A percentile compares a stretch with the other conserved stretches of the same genome.
These are phyloP conservation scores for Fusarium sp. DNA, from an alignment of 2,329 filamentous ascomycete genomes.

Conservation along the genomic window DNA sequence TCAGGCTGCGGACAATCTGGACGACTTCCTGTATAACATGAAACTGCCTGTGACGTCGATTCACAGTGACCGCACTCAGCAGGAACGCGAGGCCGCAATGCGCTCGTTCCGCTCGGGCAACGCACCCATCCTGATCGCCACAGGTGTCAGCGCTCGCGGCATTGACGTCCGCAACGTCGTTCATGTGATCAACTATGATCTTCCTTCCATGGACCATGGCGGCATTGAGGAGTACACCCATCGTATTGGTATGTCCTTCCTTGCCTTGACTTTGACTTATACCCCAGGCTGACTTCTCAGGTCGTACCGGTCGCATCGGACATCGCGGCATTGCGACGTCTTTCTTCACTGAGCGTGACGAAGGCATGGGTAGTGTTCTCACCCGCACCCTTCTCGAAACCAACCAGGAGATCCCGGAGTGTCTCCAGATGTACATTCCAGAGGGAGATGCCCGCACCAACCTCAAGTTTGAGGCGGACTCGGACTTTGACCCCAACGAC, in stretches of 20 bases:
- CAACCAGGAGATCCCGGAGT: constrained; percentile 82
- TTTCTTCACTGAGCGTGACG: constrained; percentile 84
- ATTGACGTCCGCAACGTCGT: constrained; percentile 88
- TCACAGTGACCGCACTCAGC: constrained; percentile 86
- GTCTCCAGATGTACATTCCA: constrained; percentile 74
- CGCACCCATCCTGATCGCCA: constrained; percentile 84
- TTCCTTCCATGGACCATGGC: constrained; percentile 79
- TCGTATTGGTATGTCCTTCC: constrained; percentile 77
- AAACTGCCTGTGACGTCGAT: constrained; percentile 87
- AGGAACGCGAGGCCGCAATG: constrained; percentile 92
- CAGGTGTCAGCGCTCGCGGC: constrained; percentile 86
- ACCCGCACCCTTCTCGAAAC: constrained; percentile 86
- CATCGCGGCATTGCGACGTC: constrained; percentile 87
- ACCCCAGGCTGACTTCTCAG: constrained; percentile 52
- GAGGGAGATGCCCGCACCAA: constrained; percentile 60
- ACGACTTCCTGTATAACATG: constrained; percentile 87
- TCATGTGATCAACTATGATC: constrained; percentile 94
- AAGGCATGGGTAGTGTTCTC: constrained; percentile 76
- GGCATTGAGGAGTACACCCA: constrained; percentile 95
- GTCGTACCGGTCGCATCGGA: constrained; percentile 93
- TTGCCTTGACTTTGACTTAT: neutral
- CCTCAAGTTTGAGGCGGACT: constrained; percentile 66
- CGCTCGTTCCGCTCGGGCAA: constrained; percentile 82
- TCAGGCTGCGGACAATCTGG: constrained; percentile 80
- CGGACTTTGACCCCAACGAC: constrained; percentile 60